Base-by-base conservation (phyloP, 176 grass and related monocot species). In the Canna indica region DNA sequence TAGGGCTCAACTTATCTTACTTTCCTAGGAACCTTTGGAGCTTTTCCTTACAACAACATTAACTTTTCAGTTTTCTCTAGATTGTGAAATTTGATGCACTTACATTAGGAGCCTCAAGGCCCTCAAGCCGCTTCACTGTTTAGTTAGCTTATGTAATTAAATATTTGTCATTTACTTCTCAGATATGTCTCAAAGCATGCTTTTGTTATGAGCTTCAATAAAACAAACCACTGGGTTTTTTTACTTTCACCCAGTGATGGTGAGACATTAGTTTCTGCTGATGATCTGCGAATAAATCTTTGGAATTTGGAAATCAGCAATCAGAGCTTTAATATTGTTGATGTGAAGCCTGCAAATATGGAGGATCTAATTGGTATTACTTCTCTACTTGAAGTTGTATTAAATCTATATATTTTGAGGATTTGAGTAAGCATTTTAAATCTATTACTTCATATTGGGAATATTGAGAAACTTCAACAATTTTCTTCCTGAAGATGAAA, bases 261-360 rank as follows among this genome's bases (percentile, higher is more conserved):
- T 28, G 65, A 68, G 36, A 68, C 65, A 27, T 68, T 68, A 9
- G 29, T 68, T 45, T 68, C 65, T 45, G 65, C 65, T 42, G 65
- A 68, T 68, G 65, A 68, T 45, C 65, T 68, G 36, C 36, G 65
- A 68, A 68, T 68, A 45, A 68, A 68, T 68, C 65, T 68, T 68
- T 68, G 65, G 65, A 68, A 68, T 44, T 68, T 68, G 65, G 65
- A 68, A 33, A 68, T 68, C 39, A 46, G 65, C 39, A 68, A 14
- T 45, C 65, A 68, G 38, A 68, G 65, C 36, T 68, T 68, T 68
- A 68, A 68, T 27, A 68, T 68, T 68, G 65, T 68, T 44, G 65
- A 68, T 45, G 38, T 68, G 39, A 68, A 68, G 7, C 65, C 65
- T 68, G 36, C 65, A 68, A 68, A 68, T 44, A 68, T 68, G 65